Evolutionary conservation across 148 eudicot genomes (phyloP), one percentile per base, ranked within the genome.

Genomic region (Vaccinium darrowii): DNA sequence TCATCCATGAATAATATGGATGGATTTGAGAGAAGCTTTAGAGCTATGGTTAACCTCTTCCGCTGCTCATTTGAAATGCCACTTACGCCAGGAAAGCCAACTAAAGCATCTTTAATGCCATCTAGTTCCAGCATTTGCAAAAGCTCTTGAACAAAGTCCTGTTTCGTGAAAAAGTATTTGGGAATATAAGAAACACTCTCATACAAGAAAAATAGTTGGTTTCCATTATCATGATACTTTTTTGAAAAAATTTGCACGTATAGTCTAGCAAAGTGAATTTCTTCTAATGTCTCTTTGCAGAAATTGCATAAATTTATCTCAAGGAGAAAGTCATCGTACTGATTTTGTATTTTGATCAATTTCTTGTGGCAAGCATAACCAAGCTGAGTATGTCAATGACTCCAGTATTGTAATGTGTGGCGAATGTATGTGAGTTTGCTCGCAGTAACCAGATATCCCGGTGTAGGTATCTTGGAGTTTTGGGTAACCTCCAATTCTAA

Each of bases 1-100:
- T 93, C 96, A 78, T 93, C 96, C 94, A 92, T 93, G 85, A 93
- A 91, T 51, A 93, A 91, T 13, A 93, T 89, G 3, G 95, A 89
- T 4, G 96, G 94, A 81, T 93, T 93, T 9, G 94, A 91, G 23
- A 93, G 93, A 39, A 93, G 86, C 86, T 93, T 93, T 11, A 93
- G 93, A 5, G 92, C 95, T 0, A 93, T 87, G 0, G 96, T 93
- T 10, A 93, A 85, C 78, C 96, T 86, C 82, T 93, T 93, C 23
- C 96, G 87, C 80, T 93, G 96, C 87, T 93, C 94, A 2, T 88
- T 90, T 30, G 94, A 93, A 47, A 92, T 86, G 18, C 94, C 95
- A 60, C 78, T 82, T 8, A 74, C 81, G 9, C 91, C 92, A 30
- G 93, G 94, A 80, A 88, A 72, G 1, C 94, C 95, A 47, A 93